A percentile compares a stretch with the other conserved stretches of the same genome.
phyloP scores from a whole-genome alignment of 225 moss, liverwort and hornwort genomes.

The Bryoerythrophyllum caledonicum region DNA sequence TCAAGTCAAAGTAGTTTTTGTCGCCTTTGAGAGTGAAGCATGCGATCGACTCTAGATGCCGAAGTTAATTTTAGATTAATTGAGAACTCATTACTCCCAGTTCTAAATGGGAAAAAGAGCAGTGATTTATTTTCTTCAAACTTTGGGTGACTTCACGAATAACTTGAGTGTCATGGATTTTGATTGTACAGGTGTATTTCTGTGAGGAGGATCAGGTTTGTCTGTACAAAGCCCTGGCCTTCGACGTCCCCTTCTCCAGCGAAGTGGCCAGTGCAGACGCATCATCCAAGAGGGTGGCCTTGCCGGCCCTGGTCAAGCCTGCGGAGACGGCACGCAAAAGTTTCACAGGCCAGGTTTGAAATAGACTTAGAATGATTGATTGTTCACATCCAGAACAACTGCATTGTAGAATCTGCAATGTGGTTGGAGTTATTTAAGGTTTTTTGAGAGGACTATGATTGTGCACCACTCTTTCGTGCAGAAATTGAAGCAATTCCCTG shows the following conservation, averaged over 20 bases:
- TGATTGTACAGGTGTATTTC: slow-evolving; percentile 68
- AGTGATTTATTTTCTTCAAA: too few relatives aligned
- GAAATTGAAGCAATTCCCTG: not conserved
- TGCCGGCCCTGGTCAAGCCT: slow-evolving; percentile 47
- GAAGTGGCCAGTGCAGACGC: slow-evolving; percentile 7
- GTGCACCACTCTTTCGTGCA: not conserved
- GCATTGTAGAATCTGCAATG: not conserved
- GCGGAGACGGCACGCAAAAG: slow-evolving; percentile 31
- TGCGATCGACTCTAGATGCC: not conserved
- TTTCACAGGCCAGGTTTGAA: slow-evolving; percentile 33
- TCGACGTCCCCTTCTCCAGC: slow-evolving; percentile 67
- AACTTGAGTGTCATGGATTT: not conserved
- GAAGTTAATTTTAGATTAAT: too few relatives aligned
- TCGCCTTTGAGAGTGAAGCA: too few relatives aligned
- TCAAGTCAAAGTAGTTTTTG: too few relatives aligned
- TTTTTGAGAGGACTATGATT: slow-evolving; percentile 14
- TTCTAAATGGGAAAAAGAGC: too few relatives aligned
- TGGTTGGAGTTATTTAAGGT: not conserved
- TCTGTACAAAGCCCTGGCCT: slow-evolving; percentile 81
- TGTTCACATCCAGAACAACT: not conserved
- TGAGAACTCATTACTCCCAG: too few relatives aligned
- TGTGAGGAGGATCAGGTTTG: slow-evolving; percentile 92
- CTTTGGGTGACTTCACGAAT: too few relatives aligned
- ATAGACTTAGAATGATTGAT: not conserved
- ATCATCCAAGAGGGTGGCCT: slow-evolving; percentile 22